Percentiles rank a stretch among this genome's conserved stretches.
Evolutionary conservation across 148 eudicot species (phyloP).

Genomic region (Bassia scoparia): DNA sequence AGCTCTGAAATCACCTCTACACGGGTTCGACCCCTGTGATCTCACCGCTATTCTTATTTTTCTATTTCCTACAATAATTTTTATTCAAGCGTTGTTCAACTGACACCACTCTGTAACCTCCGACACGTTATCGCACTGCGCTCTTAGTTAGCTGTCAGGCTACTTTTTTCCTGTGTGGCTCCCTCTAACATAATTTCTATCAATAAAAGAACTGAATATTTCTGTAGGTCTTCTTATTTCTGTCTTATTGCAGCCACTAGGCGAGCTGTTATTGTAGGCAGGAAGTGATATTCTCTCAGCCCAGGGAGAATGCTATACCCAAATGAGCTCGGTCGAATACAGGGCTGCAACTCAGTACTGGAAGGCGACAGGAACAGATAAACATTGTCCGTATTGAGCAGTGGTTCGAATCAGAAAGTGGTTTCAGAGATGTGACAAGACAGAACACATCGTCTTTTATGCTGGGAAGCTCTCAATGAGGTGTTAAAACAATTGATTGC

Average conservation of each 20-base stretch:
- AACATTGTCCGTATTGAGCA: slow-evolving; percentile 48
- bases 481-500: slow-evolving; percentile 64
- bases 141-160: too few relatives aligned
- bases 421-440: too few relatives aligned
- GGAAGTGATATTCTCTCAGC: slow-evolving; percentile 67
- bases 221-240: background rate
- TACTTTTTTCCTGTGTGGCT: too few relatives aligned
- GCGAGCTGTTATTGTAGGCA: slow-evolving; percentile 61
- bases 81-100: too few relatives aligned
- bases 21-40: slow-evolving; percentile 60
- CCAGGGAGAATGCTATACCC: slow-evolving; percentile 66
- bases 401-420: slow-evolving; percentile 41
- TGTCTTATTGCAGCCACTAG: slow-evolving; percentile 37
- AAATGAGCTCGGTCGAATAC: slow-evolving; percentile 61
- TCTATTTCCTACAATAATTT: too few relatives aligned
- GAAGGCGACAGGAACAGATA: slow-evolving; percentile 73
- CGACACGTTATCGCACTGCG: too few relatives aligned
- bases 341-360: slow-evolving; percentile 70
- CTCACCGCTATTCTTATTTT: slow-evolving; percentile 56
- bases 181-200: too few relatives aligned
- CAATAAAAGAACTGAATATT: too few relatives aligned
- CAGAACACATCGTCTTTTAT: slow-evolving; percentile 60
- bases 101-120: too few relatives aligned
- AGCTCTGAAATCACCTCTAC: slow-evolving; percentile 49
- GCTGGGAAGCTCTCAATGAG: slow-evolving; percentile 67